Base-by-base conservation (phyloP, 2,329 filamentous ascomycete genomes). In the Aspergillus carbonarius region DNA sequence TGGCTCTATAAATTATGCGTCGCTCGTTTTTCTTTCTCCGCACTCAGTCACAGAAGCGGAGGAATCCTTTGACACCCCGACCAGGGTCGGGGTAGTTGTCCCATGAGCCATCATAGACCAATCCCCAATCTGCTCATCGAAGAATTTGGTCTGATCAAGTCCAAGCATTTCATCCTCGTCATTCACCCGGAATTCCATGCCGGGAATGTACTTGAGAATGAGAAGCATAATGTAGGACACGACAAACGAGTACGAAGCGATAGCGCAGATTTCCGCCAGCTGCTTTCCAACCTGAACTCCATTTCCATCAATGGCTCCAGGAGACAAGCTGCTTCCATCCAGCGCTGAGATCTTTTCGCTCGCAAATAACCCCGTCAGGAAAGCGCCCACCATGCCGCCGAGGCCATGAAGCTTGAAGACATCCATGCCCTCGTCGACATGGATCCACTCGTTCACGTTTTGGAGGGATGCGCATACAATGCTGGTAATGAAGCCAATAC, bases 331-430 rank as follows among this genome's bases (percentile, higher is more conserved):
- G 12, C 69, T 72, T 47, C 83, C 82, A 55, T 85, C 83, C 40
- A 85, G 77, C 2, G 72, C 67, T 1, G 74, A 74, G 25, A 77
- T 69, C 12, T 71, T 73, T 23, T 68, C 59, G 23, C 77, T 76
- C 35, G 83, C 83, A 62, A 86, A 85, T 64, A 85, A 79, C 6
- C 82, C 83, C 2, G 83, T 86, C 48, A 85, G 67, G 71, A 86
- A 83, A 27, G 81, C 81, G 8, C 84, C 84, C 39, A 81, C 74
- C 74, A 85, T 84, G 20, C 83, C 84, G 40, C 83, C 84, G 23
- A 84, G 76, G 15, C 81, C 82, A 67, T 85, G 83, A 12, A 85
- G 78, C 67, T 83, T 85, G 76, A 86, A 86, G 42, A 86, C 82
- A 60, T 85, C 82, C 67, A 86, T 80, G 10, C 82, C 81, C 61